Conservation (phyloP, 1,139 yeast genomes). For the Hansenula sp. region DNA sequence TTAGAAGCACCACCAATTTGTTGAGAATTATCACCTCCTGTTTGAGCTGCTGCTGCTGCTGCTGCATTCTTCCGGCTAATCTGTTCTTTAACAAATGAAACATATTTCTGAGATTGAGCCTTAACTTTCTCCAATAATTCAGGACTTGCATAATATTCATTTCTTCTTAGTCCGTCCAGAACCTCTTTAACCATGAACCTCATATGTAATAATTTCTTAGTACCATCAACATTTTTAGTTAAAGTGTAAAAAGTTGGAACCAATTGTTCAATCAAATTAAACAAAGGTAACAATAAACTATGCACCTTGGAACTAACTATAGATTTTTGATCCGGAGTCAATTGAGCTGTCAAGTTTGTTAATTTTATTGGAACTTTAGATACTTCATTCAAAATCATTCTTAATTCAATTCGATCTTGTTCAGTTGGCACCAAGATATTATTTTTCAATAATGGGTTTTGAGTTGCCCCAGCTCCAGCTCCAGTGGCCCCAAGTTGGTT, state of each 20-base stretch:
- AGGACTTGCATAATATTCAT: slow-evolving; percentile 62
- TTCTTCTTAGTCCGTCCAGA: slow-evolving; percentile 60
- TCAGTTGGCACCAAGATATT: slow-evolving; percentile 29
- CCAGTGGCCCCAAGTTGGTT: slow-evolving; percentile 5
- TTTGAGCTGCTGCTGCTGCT: slow-evolving; percentile 1
- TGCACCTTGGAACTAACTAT: slow-evolving; percentile 57
- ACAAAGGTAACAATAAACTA: slow-evolving; percentile 52
- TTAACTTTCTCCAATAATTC: slow-evolving; percentile 68
- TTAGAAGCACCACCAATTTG: slow-evolving; percentile 4
- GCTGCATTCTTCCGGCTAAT: slow-evolving; percentile 20
- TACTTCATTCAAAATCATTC: slow-evolving; percentile 66
- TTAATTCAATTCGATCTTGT: slow-evolving; percentile 50
- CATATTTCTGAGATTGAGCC: slow-evolving; percentile 69
- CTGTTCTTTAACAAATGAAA: slow-evolving; percentile 65
- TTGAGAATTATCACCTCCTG: background rate
- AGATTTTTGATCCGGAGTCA: slow-evolving; percentile 62
- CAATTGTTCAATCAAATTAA: slow-evolving; percentile 67
- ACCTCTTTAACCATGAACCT: slow-evolving; percentile 77
- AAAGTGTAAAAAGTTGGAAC: slow-evolving; percentile 74
- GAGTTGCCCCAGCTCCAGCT: slow-evolving; percentile 3
- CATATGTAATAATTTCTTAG: slow-evolving; percentile 72
- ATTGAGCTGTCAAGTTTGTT: slow-evolving; percentile 57
- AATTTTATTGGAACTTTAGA: slow-evolving; percentile 61
- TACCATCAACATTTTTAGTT: slow-evolving; percentile 70
- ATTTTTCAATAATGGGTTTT: slow-evolving; percentile 5